phyloP scores from a whole-genome alignment of 2,329 filamentous ascomycete genomes.

The Neofusicoccum sp. region DNA sequence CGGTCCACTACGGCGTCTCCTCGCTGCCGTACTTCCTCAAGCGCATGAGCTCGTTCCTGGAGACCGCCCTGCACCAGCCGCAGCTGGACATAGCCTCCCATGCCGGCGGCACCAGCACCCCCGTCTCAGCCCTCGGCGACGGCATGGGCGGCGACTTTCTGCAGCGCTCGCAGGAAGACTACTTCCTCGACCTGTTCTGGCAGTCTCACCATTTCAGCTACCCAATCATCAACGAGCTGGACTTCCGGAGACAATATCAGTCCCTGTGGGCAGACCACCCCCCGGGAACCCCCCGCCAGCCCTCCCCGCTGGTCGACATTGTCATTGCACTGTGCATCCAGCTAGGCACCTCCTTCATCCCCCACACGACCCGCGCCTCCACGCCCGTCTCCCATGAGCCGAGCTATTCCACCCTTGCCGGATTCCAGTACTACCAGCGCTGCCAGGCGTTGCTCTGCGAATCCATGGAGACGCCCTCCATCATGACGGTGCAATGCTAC shows the following conservation, averaged over 20 bases:
- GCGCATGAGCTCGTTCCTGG: conserved; percentile 46
- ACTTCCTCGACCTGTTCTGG: conserved; percentile 54
- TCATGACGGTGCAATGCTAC: conserved; percentile 52
- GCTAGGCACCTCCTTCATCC: conserved; percentile 40
- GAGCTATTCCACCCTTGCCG: background rate
- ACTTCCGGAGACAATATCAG: conserved; percentile 49
- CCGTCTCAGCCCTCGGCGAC: background rate
- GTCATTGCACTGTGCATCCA: conserved; percentile 57
- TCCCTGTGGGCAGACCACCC: conserved; percentile 26
- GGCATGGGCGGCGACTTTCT: conserved; percentile 32
- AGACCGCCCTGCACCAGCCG: conserved; percentile 34
- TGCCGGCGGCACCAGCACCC: background rate
- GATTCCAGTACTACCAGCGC: conserved; percentile 9
- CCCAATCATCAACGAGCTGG: conserved; percentile 49
- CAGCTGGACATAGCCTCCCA: background rate
- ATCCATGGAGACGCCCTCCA: conserved; percentile 30
- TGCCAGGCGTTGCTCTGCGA: background rate
- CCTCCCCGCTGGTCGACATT: conserved; percentile 57
- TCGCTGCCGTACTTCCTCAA: conserved; percentile 52
- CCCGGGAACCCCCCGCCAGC: conserved; percentile 35
- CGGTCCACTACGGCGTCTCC: conserved; percentile 43
- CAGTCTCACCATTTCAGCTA: conserved; percentile 48
- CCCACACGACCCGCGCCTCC: background rate
- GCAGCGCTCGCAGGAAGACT: conserved; percentile 49
- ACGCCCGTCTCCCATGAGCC: background rate